Evolutionary conservation across 371 early-diverging fungal genomes (phyloP).

Genomic region (Apophysomyces sp.): DNA sequence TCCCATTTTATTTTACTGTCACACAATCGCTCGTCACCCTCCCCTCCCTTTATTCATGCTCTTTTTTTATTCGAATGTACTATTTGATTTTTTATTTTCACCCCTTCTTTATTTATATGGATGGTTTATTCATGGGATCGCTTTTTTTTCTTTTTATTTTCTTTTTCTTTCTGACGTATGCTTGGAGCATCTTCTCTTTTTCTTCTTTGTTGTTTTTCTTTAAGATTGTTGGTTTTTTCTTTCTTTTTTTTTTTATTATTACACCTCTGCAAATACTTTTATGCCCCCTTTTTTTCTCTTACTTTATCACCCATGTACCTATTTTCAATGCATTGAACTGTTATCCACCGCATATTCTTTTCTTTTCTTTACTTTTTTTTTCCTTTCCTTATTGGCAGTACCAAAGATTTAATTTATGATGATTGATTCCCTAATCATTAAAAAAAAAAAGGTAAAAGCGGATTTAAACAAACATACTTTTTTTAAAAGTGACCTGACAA

Average conservation of each 20-base stretch:
- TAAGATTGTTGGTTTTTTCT: neutral
- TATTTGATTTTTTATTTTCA: neutral
- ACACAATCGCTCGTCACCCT: neutral
- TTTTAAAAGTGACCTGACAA: too few relatives aligned
- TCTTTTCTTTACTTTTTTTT: constrained; percentile 5
- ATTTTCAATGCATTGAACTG: constrained; percentile 10
- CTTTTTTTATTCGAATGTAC: neutral
- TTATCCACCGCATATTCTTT: constrained; percentile 3
- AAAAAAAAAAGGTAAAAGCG: too few relatives aligned
- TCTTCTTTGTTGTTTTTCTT: constrained; percentile 7
- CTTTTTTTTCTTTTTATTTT: constrained; percentile 4
- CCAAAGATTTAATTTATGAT: constrained; percentile 5
- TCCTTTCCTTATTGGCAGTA: constrained; percentile 9
- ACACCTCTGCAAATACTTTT: constrained; percentile 1
- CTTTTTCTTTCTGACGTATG: constrained; percentile 5
- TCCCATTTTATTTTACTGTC: neutral
- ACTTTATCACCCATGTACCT: neutral
- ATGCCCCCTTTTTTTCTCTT: constrained; percentile 6
- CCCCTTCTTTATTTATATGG: neutral
- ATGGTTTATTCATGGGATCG: neutral
- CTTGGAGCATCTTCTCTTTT: constrained; percentile 11
- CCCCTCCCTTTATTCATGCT: neutral
- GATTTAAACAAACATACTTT: too few relatives aligned
- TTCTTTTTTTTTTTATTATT: constrained; percentile 6
- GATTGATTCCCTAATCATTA: neutral